Evolutionary conservation across 2,329 filamentous ascomycete species (phyloP).

Genomic region (Penicillium italicum): DNA sequence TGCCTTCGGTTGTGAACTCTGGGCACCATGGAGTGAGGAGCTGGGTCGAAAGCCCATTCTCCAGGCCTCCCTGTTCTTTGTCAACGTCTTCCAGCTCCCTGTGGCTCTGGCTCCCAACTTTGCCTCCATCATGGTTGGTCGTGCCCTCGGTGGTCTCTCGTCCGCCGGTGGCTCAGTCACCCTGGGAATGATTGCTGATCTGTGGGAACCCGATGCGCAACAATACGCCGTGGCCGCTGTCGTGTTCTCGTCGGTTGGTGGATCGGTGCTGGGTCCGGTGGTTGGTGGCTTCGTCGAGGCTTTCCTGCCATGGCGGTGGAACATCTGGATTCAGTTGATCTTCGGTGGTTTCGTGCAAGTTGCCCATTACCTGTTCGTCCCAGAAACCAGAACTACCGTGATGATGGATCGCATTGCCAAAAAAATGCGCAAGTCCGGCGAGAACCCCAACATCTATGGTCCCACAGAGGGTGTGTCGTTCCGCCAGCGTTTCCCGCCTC

Average conservation of each 20-base stretch:
- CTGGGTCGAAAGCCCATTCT: constrained; percentile 73
- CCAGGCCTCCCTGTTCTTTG: constrained; percentile 67
- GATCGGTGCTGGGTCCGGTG: constrained; percentile 71
- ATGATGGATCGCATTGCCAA: constrained; percentile 78
- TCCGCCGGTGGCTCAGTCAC: constrained; percentile 72
- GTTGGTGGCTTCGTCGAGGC: constrained; percentile 72
- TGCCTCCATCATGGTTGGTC: constrained; percentile 64
- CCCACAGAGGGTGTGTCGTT: constrained; percentile 66
- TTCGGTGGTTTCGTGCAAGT: constrained; percentile 67
- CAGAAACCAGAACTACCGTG: constrained; percentile 72
- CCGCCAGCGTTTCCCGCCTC: constrained; percentile 55
- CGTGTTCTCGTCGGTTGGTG: constrained; percentile 75
- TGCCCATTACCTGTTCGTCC: constrained; percentile 65
- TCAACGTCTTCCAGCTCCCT: constrained; percentile 73
- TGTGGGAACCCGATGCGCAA: constrained; percentile 67
- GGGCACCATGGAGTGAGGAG: constrained; percentile 85
- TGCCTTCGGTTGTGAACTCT: constrained; percentile 81
- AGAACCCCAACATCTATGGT: constrained; percentile 62
- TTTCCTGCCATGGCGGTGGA: constrained; percentile 68
- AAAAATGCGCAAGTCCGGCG: constrained; percentile 61
- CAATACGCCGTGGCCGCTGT: constrained; percentile 74
- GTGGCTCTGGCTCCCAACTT: constrained; percentile 73
- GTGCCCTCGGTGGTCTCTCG: constrained; percentile 65
- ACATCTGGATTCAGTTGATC: constrained; percentile 82
- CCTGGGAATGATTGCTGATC: constrained; percentile 69